Evolutionary conservation across 176 grass and related monocot genomes (phyloP), one percentile per base, ranked within the genome.

Genomic region (Oryza brachyantha): DNA sequence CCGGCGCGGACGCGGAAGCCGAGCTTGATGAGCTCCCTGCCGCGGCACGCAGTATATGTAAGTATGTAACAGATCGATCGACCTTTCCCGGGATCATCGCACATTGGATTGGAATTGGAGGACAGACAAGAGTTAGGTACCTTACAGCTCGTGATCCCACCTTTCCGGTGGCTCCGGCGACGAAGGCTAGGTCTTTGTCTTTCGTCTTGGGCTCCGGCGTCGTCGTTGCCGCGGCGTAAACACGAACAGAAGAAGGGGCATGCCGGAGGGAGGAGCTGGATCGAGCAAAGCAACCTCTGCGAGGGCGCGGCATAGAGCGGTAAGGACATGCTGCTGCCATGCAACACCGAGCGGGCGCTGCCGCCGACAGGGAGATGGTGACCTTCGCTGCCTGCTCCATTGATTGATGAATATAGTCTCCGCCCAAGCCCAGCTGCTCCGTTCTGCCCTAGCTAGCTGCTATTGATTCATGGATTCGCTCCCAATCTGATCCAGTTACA

Each of bases 1-100:
- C 84, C 91, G 1, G 91, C 91, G 32, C 94, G 89, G 64, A 97
- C 91, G 21, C 91, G 79, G 84, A 90, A 97, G 31, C 94, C 94
- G 32, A 92, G 94, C 79, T 86, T 97, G 70, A 97, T 81, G 55
- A 97, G 91, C 61, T 97, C 91, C 77, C 91, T 93, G 64, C 52
- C 46, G 21, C 7, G 21, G 21, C 41, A 43, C 12, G 12, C 40
- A n/a, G 40, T 43, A 43, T 13, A 12, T 43, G 41, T 43, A 11
- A 13, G 12, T 43, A 10, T 42, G 13, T n/a, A n/a, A n/a, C n/a
- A n/a, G n/a, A n/a, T n/a, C n/a, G n/a, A n/a, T n/a, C n/a, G n/a
- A n/a, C n/a, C n/a, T n/a, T n/a, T n/a, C n/a, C n/a, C n/a, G n/a
- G n/a, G n/a, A n/a, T n/a, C n/a, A n/a, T n/a, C n/a, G n/a, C n/a